Base-by-base conservation (phyloP, 1,284 basidiomycete species). In the Vanrija sp. region DNA sequence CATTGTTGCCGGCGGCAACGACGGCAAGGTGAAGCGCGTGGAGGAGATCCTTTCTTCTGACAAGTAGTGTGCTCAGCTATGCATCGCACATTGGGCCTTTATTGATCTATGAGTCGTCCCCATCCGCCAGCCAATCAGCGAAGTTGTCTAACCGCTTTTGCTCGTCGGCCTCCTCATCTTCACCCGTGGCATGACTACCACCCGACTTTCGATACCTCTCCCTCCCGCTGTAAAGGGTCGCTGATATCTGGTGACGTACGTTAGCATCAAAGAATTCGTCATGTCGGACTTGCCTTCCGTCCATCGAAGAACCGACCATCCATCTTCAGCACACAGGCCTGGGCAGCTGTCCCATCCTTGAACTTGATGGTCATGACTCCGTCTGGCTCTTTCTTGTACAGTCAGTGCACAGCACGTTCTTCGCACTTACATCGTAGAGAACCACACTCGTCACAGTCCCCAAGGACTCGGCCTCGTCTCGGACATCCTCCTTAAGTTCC, bases 361-460 rank as follows among this genome's bases (percentile, higher is more conserved):
- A 98, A 99, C 66, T 95, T 95, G 61, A 98, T 86, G 0, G 93
- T 95, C 83, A 99, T 97, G 54, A 98, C 79, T 2, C 96, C 96
- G 42, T 97, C 92, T 21, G 86, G 80, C 73, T 99, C 96, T 78
- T 87, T 84, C 92, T 97, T 76, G 51, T 5, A 8, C 5, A 25
- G 43, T 56, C 28, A 54, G 50, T 28, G 28, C 43, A n/a, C n/a
- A 23, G 26, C 19, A 45, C 44, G 47, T 14, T 48, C 18, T 14
- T 49, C 14, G 19, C 5, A 82, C 90, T 76, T 71, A 95, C 92
- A 78, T 98, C 95, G 73, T 95, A 98, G 29, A 99, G 75, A n/a
- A 91, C 86, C 0, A 98, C 90, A 66, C 92, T 97, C 1, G 94
- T 98, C 2, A 98, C 95, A 62, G 91, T 86, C n/a, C 96, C 96